phyloP scores from a whole-genome alignment of 192 early-diverging fungal genomes.

The Rhizophagus sp. region DNA sequence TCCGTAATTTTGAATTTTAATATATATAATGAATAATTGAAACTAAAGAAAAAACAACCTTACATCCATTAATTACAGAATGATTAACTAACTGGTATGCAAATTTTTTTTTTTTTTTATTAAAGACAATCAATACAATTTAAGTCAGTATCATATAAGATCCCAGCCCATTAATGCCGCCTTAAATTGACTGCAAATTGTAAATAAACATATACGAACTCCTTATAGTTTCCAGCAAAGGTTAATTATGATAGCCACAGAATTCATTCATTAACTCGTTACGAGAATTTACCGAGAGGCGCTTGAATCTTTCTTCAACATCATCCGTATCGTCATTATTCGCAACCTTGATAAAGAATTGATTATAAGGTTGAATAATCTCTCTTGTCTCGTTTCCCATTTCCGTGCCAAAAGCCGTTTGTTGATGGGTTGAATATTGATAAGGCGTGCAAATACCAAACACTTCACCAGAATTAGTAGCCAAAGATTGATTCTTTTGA shows the following conservation, averaged over 20 bases:
- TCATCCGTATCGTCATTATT: slow-evolving; percentile 7
- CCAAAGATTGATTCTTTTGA: not conserved
- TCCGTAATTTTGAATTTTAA: too few relatives aligned
- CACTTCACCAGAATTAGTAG: not conserved
- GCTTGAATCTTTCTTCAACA: slow-evolving; percentile 4
- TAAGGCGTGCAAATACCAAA: not conserved
- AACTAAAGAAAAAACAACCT: not conserved
- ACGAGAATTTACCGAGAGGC: not conserved
- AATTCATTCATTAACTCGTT: not conserved
- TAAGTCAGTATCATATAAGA: not conserved
- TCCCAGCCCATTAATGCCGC: not conserved
- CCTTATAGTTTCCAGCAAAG: not conserved
- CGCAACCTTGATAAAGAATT: not conserved
- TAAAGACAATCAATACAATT: not conserved
- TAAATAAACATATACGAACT: not conserved
- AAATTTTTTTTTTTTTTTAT: not conserved
- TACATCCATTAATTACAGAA: not conserved
- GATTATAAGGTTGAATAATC: not conserved
- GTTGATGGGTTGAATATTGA: not conserved
- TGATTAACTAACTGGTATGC: not conserved
- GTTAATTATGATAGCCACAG: not conserved
- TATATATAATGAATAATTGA: too few relatives aligned
- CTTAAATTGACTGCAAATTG: not conserved
- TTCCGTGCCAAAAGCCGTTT: not conserved
- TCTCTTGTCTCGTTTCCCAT: not conserved